These are phyloP conservation scores for Wickerhamia fluorescens DNA, from an alignment of 805 yeast genomes.

Conservation along the genomic window DNA sequence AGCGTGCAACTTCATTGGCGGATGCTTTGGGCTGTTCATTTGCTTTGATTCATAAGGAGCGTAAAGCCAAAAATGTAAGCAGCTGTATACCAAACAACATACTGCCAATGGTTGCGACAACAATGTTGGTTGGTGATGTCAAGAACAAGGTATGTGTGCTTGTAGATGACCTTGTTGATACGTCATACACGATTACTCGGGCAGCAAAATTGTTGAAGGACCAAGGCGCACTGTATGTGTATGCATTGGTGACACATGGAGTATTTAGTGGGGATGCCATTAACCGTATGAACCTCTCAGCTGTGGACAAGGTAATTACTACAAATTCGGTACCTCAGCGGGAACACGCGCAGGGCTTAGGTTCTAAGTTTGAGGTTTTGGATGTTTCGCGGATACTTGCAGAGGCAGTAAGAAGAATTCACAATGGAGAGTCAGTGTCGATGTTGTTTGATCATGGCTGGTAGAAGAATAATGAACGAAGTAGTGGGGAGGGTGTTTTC, in stretches of 20 bases:
- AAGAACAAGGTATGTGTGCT: conserved; percentile 79
- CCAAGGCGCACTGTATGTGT: conserved; percentile 84
- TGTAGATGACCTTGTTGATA: conserved; percentile 90
- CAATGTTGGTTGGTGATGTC: conserved; percentile 96
- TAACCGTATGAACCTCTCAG: conserved; percentile 55
- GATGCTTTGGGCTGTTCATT: conserved; percentile 83
- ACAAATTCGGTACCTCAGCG: conserved; percentile 90
- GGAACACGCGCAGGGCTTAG: conserved; percentile 41
- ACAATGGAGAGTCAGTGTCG: conserved; percentile 94
- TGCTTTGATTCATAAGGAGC: conserved; percentile 93
- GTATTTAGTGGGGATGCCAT: conserved; percentile 89
- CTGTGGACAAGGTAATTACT: conserved; percentile 77
- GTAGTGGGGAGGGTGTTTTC: not conserved
- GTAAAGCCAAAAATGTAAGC: conserved; percentile 43
- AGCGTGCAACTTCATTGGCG: conserved; percentile 90
- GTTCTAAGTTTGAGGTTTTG: conserved; percentile 65
- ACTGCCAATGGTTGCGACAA: conserved; percentile 54
- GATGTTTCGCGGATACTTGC: conserved; percentile 87
- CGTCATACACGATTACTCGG: conserved; percentile 83
- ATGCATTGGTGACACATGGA: conserved; percentile 89
- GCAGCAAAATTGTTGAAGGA: conserved; percentile 90
- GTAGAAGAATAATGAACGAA: conserved; percentile 17
- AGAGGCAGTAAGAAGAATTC: conserved; percentile 92
- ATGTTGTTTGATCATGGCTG: conserved; percentile 85
- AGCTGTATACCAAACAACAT: conserved; percentile 2